Evolutionary conservation across 1,139 yeast genomes (phyloP), one percentile per base, ranked within the genome.

Genomic region (Geotrichum australiense): DNA sequence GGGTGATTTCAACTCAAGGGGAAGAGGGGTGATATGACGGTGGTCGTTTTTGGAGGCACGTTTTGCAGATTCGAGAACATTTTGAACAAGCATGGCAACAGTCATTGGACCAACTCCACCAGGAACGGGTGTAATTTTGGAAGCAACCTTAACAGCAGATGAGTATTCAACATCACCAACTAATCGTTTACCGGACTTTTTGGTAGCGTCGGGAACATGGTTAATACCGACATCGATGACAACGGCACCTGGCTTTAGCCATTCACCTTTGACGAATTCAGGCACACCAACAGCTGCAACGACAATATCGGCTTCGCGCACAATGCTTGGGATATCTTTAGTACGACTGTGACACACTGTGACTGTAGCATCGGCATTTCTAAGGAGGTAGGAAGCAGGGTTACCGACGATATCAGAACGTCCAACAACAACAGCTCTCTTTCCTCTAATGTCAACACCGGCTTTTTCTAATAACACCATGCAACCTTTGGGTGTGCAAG

Each of bases 51-150:
- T 51, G 20, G 48, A 57, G 27, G 50, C 53, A 45, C 71, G 65
- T 55, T 81, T 76, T 27, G 97, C 96, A 34, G 96, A 86, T 47
- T 73, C 69, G 34, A 82, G 73, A 25, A 89, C 96, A 61, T 91
- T 91, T 55, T 81, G 81, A 59, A 89, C 75, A 43, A 91, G 74
- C 83, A 87, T 85, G 35, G 97, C 96, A 39, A 91, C 97, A 8
- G 98, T 91, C 97, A 91, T 91, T 53, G 98, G 98, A 37, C 98
- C 98, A 47, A 91, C 98, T 51, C 98, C 98, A 58, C 98, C 98
- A 41, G 98, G 98, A 48, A 91, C 98, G n/a, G 98, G 98, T 19
- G 98, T 91, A 58, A 91, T 74, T 60, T 74, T 71, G 25, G 80
- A 70, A 16, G 94, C 96, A 44, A 73, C 76, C 44, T 73, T 67